Base-by-base conservation (phyloP, 1,284 basidiomycete species). In the Nidula niveotomentosa region DNA sequence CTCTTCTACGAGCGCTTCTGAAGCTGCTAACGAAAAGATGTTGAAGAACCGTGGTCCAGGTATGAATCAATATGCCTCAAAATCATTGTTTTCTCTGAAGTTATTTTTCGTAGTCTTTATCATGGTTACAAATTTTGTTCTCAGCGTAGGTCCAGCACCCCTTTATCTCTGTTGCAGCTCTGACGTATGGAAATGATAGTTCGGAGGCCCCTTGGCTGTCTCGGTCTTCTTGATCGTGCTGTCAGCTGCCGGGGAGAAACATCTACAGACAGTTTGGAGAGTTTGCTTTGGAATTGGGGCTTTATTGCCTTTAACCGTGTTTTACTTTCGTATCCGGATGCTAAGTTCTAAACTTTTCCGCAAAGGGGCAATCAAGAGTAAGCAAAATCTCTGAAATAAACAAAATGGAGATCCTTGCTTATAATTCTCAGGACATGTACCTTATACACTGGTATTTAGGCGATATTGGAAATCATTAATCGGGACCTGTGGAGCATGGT, bases 231-330 rank as follows among this genome's bases (percentile, higher is more conserved):
- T 92, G 43, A 86, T 93, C 60, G 86, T 89, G 35, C 74, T 92
- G 33, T 83, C 79, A 4, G 84, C 83, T 41, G 83, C 84, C 8
- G 88, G 88, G 13, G 77, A 83, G 58, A 67, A 82, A 49, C 83
- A 88, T 62, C 77, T 92, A 7, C 67, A 78, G 33, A 90, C 86
- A 8, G 85, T 90, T 48, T 93, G 91, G 91, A 79, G 90, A 18
- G 81, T 88, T 51, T 86, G 84, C 64, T 90, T 91, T 62, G 90
- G 87, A 2, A 76, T 93, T 51, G 87, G 88, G 15, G 81, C 88
- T 35, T 44, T 89, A 15, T 76, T 90, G 8, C 89, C 90, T 3
- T 65, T 90, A 49, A 78, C 78, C 2, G 90, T 93, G 44, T 86
- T 93, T 65, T 76, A 83, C 64, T 88, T 90, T 72, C 85, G 90